These are phyloP conservation scores for Phytopythium helicoides DNA, from an alignment of 352 stramenopile genomes.

Conservation along the genomic window DNA sequence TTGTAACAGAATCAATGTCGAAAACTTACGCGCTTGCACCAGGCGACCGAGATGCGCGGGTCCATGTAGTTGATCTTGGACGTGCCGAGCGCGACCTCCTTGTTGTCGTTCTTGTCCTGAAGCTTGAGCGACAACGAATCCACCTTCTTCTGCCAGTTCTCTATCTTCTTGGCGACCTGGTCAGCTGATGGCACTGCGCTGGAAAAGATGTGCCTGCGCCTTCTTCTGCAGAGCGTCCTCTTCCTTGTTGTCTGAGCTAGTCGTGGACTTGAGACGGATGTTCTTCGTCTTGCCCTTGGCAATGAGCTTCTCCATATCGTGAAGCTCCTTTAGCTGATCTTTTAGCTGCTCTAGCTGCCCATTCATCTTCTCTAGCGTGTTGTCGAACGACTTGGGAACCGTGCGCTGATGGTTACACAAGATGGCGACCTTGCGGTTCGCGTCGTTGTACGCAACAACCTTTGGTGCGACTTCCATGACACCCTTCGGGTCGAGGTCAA, in stretches of 20 bases:
- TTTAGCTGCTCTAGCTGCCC: constrained; percentile 92
- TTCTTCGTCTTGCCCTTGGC: constrained; percentile 86
- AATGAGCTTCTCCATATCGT: constrained; percentile 88
- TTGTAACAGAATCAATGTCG: constrained; percentile 69
- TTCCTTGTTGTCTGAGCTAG: constrained; percentile 76
- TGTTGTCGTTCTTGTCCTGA: constrained; percentile 99
- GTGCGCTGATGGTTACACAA: constrained; percentile 99
- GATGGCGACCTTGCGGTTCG: constrained; percentile 99
- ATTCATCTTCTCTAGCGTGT: constrained; percentile 93
- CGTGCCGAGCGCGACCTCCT: constrained; percentile 97
- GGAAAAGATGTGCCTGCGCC: constrained; percentile 93
- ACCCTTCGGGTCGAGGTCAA: constrained; percentile 53
- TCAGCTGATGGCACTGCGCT: constrained; percentile 88
- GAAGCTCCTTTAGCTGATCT: constrained; percentile 94
- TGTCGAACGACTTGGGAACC: constrained; percentile 97
- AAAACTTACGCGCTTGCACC: constrained; percentile 96
- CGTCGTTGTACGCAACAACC: constrained; percentile 99
- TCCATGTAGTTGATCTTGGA: constrained; percentile 99
- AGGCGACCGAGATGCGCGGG: constrained; percentile 98
- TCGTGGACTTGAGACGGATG: constrained; percentile 88
- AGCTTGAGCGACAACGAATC: constrained; percentile 88
- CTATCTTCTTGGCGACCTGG: constrained; percentile 94
- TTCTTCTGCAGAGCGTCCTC: constrained; percentile 89
- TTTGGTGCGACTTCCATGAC: constrained; percentile 83
- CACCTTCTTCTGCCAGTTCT: constrained; percentile 95